These are phyloP conservation scores for Coniochaeta ligniaria DNA, from an alignment of 2,329 filamentous ascomycete species.

Conservation along the genomic window DNA sequence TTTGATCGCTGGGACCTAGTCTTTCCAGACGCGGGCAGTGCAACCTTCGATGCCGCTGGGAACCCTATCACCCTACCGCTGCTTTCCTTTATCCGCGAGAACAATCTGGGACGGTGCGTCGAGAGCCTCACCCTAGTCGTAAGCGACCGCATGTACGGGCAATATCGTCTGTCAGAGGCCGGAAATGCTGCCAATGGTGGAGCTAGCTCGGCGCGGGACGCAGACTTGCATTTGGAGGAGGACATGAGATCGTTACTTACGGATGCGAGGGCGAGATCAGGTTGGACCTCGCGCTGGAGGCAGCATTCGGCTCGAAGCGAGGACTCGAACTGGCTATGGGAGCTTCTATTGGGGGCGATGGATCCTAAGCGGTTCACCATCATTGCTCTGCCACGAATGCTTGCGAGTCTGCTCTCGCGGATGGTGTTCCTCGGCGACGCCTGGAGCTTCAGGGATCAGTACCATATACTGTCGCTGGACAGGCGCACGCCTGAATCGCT, in stretches of 20 bases:
- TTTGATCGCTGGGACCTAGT: conserved; percentile 23
- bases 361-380: conserved; percentile 48
- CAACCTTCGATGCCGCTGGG: conserved; percentile 11
- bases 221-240: neutral
- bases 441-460: conserved; percentile 57
- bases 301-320: conserved; percentile 11
- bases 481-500: neutral
- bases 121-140: conserved; percentile 33
- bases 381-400: conserved; percentile 52
- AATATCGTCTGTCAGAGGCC: conserved; percentile 2
- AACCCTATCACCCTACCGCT: conserved; percentile 25
- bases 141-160: conserved; percentile 7
- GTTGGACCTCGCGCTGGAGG: conserved; percentile 6
- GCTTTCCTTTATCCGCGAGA: conserved; percentile 28
- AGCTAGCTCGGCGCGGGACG: neutral
- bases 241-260: neutral
- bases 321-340: conserved; percentile 45
- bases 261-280: neutral
- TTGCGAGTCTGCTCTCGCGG: conserved; percentile 54
- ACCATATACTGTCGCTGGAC: conserved; percentile 49
- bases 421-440: conserved; percentile 48
- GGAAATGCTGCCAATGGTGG: neutral
- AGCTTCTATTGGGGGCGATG: conserved; percentile 43
- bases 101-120: conserved; percentile 30
- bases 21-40: conserved; percentile 8